phyloP scores from a whole-genome alignment of 306 rosid species.

The Chamaecrista fasciculata region DNA sequence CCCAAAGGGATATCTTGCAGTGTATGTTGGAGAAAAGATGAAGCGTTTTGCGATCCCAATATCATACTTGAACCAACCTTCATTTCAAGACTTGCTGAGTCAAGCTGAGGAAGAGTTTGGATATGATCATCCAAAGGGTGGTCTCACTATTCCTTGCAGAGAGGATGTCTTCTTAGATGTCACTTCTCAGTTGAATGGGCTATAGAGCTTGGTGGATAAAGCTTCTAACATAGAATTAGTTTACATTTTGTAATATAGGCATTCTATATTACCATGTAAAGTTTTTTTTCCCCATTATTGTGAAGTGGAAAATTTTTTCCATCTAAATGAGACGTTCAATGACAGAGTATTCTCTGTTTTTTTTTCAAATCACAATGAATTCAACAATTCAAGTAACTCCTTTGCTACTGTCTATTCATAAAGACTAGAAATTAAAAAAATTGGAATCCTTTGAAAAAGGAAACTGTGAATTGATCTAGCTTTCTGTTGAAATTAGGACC shows the following conservation, averaged over 20 bases:
- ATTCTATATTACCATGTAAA: background rate
- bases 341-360: background rate
- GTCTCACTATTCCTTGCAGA: no score
- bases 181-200: background rate
- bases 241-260: no score
- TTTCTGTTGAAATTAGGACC: background rate
- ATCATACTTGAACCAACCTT: slow-evolving; percentile 42
- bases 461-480: background rate
- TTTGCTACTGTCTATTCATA: no score
- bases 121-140: no score
- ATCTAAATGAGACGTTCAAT: background rate
- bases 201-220: no score
- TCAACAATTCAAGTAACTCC: background rate
- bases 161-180: no score
- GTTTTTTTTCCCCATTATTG: no score
- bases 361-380: no score
- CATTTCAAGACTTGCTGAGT: slow-evolving; percentile 37
- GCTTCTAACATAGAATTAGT: no score
- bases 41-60: slow-evolving; percentile 35
- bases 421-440: background rate
- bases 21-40: background rate
- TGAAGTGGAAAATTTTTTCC: no score
- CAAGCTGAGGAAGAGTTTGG: slow-evolving; percentile 26
- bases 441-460: background rate
- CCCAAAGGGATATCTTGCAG: slow-evolving; percentile 29